Evolutionary conservation across 108 stramenopile species (phyloP).

Genomic region (Cyclostephanos invisitatus): DNA sequence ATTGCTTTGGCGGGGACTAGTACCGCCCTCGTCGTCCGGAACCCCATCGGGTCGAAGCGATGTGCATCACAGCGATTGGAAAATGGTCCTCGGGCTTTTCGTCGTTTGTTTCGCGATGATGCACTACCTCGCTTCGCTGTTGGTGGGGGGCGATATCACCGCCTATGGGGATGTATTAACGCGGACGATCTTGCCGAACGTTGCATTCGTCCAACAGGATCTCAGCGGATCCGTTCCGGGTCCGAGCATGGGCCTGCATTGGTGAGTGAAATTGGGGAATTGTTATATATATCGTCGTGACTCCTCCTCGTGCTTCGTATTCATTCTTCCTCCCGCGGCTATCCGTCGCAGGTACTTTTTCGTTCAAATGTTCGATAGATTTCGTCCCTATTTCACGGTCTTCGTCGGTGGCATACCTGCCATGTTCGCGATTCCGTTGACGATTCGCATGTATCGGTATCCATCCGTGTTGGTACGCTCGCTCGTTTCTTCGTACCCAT

Average conservation of each 20-base stretch:
- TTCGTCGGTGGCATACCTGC: conserved; percentile 57
- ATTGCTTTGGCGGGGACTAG: conserved; percentile 37
- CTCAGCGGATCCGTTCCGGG: conserved; percentile 49
- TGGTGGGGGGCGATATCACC: conserved; percentile 25
- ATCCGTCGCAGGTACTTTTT: conserved; percentile 52
- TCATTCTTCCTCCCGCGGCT: not conserved
- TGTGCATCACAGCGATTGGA: conserved; percentile 31
- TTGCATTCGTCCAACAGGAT: conserved; percentile 41
- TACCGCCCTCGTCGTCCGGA: too few relatives aligned
- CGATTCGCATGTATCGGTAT: conserved; percentile 61
- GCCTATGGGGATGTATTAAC: conserved; percentile 18
- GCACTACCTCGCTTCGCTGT: conserved; percentile 37
- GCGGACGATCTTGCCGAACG: conserved; percentile 20
- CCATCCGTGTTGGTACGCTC: conserved; percentile 66
- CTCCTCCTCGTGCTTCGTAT: not conserved
- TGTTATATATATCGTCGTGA: too few relatives aligned
- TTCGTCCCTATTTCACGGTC: conserved; percentile 63
- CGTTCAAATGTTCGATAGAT: conserved; percentile 81
- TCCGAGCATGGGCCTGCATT: conserved; percentile 74
- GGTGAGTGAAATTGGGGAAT: conserved; percentile 38
- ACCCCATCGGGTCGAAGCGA: not conserved
- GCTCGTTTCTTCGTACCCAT: not conserved
- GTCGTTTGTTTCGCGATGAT: conserved; percentile 31
- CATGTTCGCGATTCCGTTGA: conserved; percentile 61
- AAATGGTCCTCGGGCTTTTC: conserved; percentile 22